Evolutionary conservation across 495 filamentous ascomycete genomes (phyloP), one percentile per base, ranked within the genome.

Genomic region (Aspergillus asperescens): DNA sequence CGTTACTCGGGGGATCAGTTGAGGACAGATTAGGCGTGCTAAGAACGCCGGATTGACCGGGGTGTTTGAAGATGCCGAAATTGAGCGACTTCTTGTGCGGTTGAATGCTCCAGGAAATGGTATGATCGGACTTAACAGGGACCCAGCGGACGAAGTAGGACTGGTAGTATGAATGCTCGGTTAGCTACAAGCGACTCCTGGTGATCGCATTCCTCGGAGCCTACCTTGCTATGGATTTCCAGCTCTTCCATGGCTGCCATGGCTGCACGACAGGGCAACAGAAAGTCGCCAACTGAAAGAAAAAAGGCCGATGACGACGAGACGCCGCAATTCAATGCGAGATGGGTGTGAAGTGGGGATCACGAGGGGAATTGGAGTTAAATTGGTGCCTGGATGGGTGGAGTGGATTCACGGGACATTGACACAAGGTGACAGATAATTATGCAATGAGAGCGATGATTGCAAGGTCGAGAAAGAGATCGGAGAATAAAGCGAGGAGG

Each of bases 61-160:
- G 92, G 65, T 97, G 93, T 62, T 95, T 96, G 73, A 97, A 95
- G 63, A 98, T 85, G 62, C 87, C 94, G 64, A 97, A 96, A 70
- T 96, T 96, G 67, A 98, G 84, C 20, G 90, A 96, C 69, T 96
- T 96, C 76, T 92, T 96, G 64, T 96, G 89, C 6, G 93, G 94
- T 60, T 97, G 89, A 20, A 97, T 83, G 63, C 88, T 96, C 93
- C 93, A 98, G 5, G 91, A 95, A 61, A 98, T 93, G 54, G 93
- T 95, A 65, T 95, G 85, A 42, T 82, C 84, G 51, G 84, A 84
- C 42, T 89, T 83, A 50, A 96, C 92, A 61, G 88, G 82, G 56
- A 97, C 87, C 94, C 94, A 98, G 60, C 93, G 89, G 37, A 97
- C 88, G 58, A 98, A 89, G 70, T 98, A 97, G 34, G 90, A 94